Base-by-base conservation (phyloP, 129 eudicot genomes). In the Tanacetum coccineum region DNA sequence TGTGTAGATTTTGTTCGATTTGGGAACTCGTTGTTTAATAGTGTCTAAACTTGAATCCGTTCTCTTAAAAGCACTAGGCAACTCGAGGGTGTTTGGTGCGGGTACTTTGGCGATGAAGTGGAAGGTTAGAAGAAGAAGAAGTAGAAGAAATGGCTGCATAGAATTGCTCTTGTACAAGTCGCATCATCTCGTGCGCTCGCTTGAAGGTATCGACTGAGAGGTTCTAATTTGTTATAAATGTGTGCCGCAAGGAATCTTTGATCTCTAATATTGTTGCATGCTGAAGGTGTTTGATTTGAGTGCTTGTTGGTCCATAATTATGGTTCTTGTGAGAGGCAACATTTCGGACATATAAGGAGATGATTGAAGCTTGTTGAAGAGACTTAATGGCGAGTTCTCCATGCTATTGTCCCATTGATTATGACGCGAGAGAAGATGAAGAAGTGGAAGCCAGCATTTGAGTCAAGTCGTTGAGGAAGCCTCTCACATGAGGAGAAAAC, bases 181-280 rank as follows among this genome's bases (percentile, higher is more conserved):
- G 82, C 81, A 25, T 70, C 86, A 59, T 87, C 88, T 86, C 92
- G 51, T 68, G n/a, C n/a, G 64, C 47, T 91, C 94, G 53, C 75
- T 73, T 4, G 74, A 71, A 2, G 81, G 76, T 17, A 88, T 78
- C 57, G 83, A 46, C 0, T 76, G 82, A 62, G 30, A 17, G 66
- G 67, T 47, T 47, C 81, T 76, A 9, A 82, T 49, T 72, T 82
- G 77, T 54, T 56, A 49, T 17, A 81, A 14, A 13, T n/a, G 75
- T 76, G 65, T 82, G 78, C 22, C 72, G 76, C 11, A 76, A 68
- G 47, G 76, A 61, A 58, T 67, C 63, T 56, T 28, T 58, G 66
- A 55, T 6, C 46, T 17, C 70, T n/a, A 49, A 12, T 3, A 47
- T 64, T 20, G 67, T 28, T n/a, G n/a, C n/a, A n/a, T 20, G 60